phyloP scores from a whole-genome alignment of 129 eudicot species.

The Cynara cardunculus region DNA sequence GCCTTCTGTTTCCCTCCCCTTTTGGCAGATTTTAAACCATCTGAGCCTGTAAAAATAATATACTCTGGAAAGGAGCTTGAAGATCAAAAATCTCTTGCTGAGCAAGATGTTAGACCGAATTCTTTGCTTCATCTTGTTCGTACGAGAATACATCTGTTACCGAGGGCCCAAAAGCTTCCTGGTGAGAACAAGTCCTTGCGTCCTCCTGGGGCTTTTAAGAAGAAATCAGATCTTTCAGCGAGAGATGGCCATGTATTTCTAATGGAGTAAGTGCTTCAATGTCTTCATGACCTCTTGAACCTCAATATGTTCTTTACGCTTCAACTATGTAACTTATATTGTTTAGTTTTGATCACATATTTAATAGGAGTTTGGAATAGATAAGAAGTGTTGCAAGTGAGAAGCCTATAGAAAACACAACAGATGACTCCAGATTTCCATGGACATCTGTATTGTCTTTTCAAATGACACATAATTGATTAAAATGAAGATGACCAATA shows the following conservation, averaged over 20 bases:
- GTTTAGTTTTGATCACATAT: background rate
- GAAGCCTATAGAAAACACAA: too few relatives aligned
- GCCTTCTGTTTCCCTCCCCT: background rate
- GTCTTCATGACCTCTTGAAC: background rate
- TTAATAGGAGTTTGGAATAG: background rate
- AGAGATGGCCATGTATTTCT: slow-evolving; percentile 94
- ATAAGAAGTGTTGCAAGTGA: too few relatives aligned
- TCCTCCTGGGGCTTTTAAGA: slow-evolving; percentile 99
- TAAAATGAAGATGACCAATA: background rate
- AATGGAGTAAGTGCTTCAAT: slow-evolving; percentile 73
- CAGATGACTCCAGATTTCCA: too few relatives aligned
- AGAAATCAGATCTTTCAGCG: slow-evolving; percentile 93
- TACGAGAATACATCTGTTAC: slow-evolving; percentile 70
- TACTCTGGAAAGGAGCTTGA: slow-evolving; percentile 86
- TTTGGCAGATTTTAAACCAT: slow-evolving; percentile 65
- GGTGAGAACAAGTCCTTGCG: slow-evolving; percentile 92
- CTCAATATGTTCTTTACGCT: background rate
- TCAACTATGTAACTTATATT: background rate
- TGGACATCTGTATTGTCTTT: too few relatives aligned
- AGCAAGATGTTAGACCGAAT: slow-evolving; percentile 83
- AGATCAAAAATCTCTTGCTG: slow-evolving; percentile 69
- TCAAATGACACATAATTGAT: background rate
- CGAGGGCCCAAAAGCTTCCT: slow-evolving; percentile 89
- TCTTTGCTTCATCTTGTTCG: slow-evolving; percentile 95
- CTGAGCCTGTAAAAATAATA: slow-evolving; percentile 76